Evolutionary conservation across 768 basidiomycete species (phyloP).

Genomic region (Termitomyces titanicus): DNA sequence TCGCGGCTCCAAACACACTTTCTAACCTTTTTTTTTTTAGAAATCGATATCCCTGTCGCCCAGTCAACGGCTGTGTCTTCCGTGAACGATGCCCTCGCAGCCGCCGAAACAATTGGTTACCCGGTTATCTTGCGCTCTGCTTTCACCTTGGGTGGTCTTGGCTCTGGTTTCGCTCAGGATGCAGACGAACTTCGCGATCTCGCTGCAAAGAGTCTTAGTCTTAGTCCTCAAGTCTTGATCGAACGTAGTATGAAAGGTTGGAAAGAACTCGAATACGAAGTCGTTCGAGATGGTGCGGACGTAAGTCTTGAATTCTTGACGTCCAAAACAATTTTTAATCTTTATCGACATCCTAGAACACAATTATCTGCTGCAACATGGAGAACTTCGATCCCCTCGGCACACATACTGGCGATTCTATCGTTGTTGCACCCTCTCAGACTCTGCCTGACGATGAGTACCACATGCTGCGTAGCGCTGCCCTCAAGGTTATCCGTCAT

Average conservation of each 20-base stretch:
- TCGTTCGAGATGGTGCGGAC: conserved; percentile 96
- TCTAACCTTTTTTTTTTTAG: conserved; percentile 38
- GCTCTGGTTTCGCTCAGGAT: conserved; percentile 96
- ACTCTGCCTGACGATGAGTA: conserved; percentile 97
- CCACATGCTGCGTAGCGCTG: conserved; percentile 97
- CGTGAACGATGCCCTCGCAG: conserved; percentile 87
- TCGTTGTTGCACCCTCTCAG: conserved; percentile 98
- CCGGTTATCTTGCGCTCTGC: conserved; percentile 97
- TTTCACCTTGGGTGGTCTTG: conserved; percentile 96
- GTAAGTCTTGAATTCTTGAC: conserved; percentile 44
- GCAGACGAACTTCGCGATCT: conserved; percentile 93
- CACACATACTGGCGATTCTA: conserved; percentile 98
- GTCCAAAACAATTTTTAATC: conserved; percentile 6
- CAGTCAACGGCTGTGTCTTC: conserved; percentile 96
- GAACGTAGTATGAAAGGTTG: conserved; percentile 99
- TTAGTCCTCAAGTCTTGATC: conserved; percentile 94
- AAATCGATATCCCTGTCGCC: conserved; percentile 95
- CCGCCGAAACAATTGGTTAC: conserved; percentile 90
- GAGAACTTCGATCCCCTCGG: conserved; percentile 99
- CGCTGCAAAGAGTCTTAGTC: conserved; percentile 83
- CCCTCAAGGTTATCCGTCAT: conserved; percentile 92
- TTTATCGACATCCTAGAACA: conserved; percentile 58
- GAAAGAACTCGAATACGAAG: conserved; percentile 99
- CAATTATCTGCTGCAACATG: conserved; percentile 99
- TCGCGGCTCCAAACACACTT: conserved; percentile 1